phyloP scores from a whole-genome alignment of 148 eudicot species.

The Nepenthes gracilis region DNA sequence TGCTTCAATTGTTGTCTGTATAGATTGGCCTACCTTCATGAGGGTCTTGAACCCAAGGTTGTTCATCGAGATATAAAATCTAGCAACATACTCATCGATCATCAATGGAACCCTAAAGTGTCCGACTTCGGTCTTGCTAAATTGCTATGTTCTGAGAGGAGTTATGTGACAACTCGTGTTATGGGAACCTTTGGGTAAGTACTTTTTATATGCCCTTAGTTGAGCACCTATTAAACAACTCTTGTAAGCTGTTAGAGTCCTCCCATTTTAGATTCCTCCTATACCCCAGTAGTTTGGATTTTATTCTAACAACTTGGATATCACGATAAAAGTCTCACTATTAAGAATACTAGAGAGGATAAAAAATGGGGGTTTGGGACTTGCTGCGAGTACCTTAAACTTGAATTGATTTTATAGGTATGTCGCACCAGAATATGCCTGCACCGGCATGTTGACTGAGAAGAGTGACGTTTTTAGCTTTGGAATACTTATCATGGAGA shows the following conservation, averaged over 20 bases:
- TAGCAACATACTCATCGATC: conserved; percentile 76
- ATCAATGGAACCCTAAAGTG: conserved; percentile 67
- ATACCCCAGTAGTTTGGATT: too few relatives aligned
- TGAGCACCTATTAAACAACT: background rate
- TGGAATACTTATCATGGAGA: conserved; percentile 80
- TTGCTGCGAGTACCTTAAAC: background rate
- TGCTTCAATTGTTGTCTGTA: conserved; percentile 1
- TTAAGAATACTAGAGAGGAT: too few relatives aligned
- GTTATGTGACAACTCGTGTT: conserved; percentile 85
- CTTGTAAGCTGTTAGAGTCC: background rate
- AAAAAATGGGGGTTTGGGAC: too few relatives aligned
- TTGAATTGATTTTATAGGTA: conserved; percentile 27
- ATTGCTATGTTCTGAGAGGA: conserved; percentile 63
- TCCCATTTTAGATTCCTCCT: too few relatives aligned
- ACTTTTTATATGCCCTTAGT: background rate
- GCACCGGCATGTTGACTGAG: conserved; percentile 84
- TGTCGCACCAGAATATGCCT: conserved; percentile 86
- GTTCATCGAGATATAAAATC: conserved; percentile 87
- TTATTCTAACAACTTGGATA: too few relatives aligned
- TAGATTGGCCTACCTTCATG: conserved; percentile 92
- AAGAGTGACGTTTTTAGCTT: conserved; percentile 77
- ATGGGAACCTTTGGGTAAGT: conserved; percentile 95
- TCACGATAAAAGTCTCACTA: too few relatives aligned
- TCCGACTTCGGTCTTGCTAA: conserved; percentile 95
- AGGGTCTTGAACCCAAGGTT: conserved; percentile 93